Evolutionary conservation across 495 filamentous ascomycete species (phyloP).

Genomic region (Aspergillus funiculosus): DNA sequence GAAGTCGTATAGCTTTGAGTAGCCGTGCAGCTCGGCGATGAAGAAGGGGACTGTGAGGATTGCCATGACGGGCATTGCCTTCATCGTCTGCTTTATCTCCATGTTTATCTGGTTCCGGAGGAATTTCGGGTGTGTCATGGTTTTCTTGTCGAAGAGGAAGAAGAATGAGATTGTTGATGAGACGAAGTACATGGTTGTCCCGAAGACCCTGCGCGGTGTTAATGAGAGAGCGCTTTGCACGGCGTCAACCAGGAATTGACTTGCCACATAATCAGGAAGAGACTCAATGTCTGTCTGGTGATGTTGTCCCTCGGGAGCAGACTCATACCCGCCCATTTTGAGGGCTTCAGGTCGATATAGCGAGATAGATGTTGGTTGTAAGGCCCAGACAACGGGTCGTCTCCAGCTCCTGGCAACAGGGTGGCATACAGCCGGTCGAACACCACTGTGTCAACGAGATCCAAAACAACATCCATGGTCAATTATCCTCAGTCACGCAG

Average conservation of each 20-base stretch:
- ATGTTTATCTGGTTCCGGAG: slow-evolving; percentile 81
- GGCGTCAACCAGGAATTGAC: slow-evolving; percentile 9
- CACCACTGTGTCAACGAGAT: slow-evolving; percentile 67
- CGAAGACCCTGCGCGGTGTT: slow-evolving; percentile 35
- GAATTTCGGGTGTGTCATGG: slow-evolving; percentile 80
- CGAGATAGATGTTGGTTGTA: slow-evolving; percentile 18
- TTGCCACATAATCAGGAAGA: slow-evolving; percentile 74
- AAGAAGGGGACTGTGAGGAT: slow-evolving; percentile 74
- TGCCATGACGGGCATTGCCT: slow-evolving; percentile 71
- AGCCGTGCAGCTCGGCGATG: slow-evolving; percentile 73
- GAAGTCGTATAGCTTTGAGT: slow-evolving; percentile 78
- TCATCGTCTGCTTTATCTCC: slow-evolving; percentile 70
- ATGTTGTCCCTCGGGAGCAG: slow-evolving; percentile 64
- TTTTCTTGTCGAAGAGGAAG: slow-evolving; percentile 86
- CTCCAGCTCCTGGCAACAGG: slow-evolving; percentile 48
- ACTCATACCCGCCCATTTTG: slow-evolving; percentile 65
- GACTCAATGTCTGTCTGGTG: slow-evolving; percentile 57
- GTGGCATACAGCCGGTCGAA: slow-evolving; percentile 69
- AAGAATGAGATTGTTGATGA: slow-evolving; percentile 65
- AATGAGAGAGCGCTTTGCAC: neutral
- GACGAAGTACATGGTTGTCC: slow-evolving; percentile 71
- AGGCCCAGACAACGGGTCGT: neutral
- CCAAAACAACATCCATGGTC: slow-evolving; percentile 80
- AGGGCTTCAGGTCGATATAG: slow-evolving; percentile 53
- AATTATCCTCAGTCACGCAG: no score